These are phyloP conservation scores for Scheffersomyces amazonensis DNA, from an alignment of 805 yeast genomes.

Conservation along the genomic window DNA sequence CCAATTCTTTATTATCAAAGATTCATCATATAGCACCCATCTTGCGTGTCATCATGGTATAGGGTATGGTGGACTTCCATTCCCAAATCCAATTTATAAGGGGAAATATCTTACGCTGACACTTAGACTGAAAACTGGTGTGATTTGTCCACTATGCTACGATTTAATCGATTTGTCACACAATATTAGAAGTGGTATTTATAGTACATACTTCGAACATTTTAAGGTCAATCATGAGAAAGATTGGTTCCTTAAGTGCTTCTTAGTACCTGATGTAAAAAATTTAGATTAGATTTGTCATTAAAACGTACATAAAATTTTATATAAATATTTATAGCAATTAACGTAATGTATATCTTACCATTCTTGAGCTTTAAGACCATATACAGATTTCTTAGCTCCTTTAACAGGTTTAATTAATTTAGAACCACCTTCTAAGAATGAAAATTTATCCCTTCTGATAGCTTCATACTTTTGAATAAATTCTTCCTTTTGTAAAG, in stretches of 20 bases:
- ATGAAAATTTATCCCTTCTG: slow-evolving; percentile 80
- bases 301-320: background rate
- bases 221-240: too few relatives aligned
- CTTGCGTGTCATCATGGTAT: slow-evolving; percentile 34
- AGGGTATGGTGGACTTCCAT: slow-evolving; percentile 25
- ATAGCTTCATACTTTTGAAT: slow-evolving; percentile 71
- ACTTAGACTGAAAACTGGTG: background rate
- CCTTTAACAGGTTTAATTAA: slow-evolving; percentile 65
- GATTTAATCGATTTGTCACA: background rate
- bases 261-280: background rate
- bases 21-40: slow-evolving; percentile 31
- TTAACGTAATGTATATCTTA: slow-evolving; percentile 23
- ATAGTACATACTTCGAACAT: too few relatives aligned
- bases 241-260: too few relatives aligned
- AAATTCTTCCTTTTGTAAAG: slow-evolving; percentile 81
- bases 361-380: slow-evolving; percentile 76
- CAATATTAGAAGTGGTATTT: too few relatives aligned
- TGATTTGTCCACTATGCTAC: background rate
- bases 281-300: background rate
- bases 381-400: slow-evolving; percentile 64
- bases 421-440: slow-evolving; percentile 86
- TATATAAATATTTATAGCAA: background rate
- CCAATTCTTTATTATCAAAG: slow-evolving; percentile 28
- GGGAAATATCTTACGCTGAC: background rate
- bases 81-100: slow-evolving; percentile 30